Percentiles rank a stretch among this genome's conserved stretches.
Conservation (phyloP, 805 yeast genomes). For the Metschnikowia koreensis region DNA sequence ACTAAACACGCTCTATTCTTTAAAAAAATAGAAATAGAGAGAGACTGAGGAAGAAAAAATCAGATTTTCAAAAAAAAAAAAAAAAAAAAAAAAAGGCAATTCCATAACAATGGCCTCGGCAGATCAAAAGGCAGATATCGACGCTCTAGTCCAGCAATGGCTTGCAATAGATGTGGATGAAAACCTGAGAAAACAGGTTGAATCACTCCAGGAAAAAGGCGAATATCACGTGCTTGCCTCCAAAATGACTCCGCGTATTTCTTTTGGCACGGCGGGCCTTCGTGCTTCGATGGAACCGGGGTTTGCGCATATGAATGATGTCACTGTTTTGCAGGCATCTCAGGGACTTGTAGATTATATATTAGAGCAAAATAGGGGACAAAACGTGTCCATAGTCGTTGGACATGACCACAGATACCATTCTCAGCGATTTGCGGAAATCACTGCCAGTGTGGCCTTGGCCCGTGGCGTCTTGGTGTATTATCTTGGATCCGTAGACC, state of each 20-base stretch:
- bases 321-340: conserved; percentile 86
- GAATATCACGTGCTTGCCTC: conserved; percentile 47
- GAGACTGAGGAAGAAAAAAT: not conserved
- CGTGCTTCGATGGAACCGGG: conserved; percentile 91
- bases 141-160: conserved; percentile 36
- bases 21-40: too few species aligned
- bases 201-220: conserved; percentile 35
- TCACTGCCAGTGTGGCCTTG: conserved; percentile 74
- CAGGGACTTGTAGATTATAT: conserved; percentile 69
- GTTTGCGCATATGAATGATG: conserved; percentile 81
- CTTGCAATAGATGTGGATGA: conserved; percentile 35
- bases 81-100: not conserved
- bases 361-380: conserved; percentile 14
- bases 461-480: conserved; percentile 67
- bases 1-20: too few species aligned
- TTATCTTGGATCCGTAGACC: conserved; percentile 47
- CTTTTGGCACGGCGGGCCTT: conserved; percentile 93
- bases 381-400: conserved; percentile 54
- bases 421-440: conserved; percentile 74
- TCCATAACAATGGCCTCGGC: not conserved
- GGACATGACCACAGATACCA: conserved; percentile 92
- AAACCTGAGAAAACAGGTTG: conserved; percentile 56
- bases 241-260: conserved; percentile 57
- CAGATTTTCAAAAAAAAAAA: not conserved
- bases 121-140: conserved; percentile 11